Evolutionary conservation across 305 asterid genomes (phyloP).

Genomic region (Andrographis paniculata): DNA sequence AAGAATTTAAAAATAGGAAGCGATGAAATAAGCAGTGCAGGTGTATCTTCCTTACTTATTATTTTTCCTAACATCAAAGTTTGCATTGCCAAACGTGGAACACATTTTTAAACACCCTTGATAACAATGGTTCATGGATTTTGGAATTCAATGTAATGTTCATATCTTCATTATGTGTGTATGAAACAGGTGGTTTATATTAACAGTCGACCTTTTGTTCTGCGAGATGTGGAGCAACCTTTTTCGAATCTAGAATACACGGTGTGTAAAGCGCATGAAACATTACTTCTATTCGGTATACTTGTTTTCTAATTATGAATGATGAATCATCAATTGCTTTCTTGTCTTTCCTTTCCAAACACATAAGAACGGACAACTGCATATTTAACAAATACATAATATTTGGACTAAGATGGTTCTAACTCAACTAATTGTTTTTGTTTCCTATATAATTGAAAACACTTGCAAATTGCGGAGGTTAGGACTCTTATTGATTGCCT

Average conservation of each 20-base stretch:
- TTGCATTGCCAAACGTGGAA: conserved; percentile 14
- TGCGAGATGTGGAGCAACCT: conserved; percentile 97
- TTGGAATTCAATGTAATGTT: background rate
- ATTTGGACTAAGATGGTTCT: conserved; percentile 10
- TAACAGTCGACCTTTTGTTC: conserved; percentile 94
- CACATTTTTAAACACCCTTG: no score
- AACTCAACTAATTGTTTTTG: no score
- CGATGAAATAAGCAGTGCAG: background rate
- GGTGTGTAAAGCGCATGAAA: conserved; percentile 44
- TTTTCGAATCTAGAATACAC: conserved; percentile 97
- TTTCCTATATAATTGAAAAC: conserved; percentile 3
- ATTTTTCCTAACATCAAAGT: conserved; percentile 1
- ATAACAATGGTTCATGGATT: background rate
- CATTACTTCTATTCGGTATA: background rate
- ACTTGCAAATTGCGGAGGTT: no score
- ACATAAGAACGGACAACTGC: background rate
- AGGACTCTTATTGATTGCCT: no score
- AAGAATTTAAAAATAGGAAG: background rate
- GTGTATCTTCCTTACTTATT: background rate
- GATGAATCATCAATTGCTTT: conserved; percentile 1
- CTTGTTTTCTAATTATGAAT: conserved; percentile 12
- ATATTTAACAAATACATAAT: background rate
- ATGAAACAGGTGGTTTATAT: conserved; percentile 81
- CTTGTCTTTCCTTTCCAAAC: background rate
- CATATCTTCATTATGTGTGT: conserved; percentile 16